Evolutionary conservation across 768 basidiomycete genomes (phyloP).

Genomic region (Hygrocybe punicea): DNA sequence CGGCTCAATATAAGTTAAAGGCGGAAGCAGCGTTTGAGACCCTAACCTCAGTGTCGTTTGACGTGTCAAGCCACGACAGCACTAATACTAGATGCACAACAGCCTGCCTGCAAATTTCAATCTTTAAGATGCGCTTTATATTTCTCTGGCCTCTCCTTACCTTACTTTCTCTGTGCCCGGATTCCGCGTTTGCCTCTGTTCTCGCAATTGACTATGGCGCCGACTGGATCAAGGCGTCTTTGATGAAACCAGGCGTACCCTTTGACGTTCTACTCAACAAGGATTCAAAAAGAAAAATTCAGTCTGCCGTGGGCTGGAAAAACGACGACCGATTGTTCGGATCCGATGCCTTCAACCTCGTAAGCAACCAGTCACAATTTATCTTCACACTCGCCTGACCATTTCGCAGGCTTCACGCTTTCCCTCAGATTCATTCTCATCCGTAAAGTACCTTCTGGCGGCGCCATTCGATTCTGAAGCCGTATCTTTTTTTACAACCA

Average conservation of each 20-base stretch:
- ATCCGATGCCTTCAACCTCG: slow-evolving; percentile 81
- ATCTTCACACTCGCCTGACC: background rate
- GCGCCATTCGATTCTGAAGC: slow-evolving; percentile 57
- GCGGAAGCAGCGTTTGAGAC: no score
- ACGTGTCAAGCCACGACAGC: background rate
- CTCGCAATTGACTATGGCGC: slow-evolving; percentile 98
- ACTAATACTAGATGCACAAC: background rate
- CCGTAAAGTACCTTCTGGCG: slow-evolving; percentile 80
- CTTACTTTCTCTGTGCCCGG: slow-evolving; percentile 30
- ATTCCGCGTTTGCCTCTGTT: slow-evolving; percentile 62
- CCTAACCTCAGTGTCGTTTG: background rate
- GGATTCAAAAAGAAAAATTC: slow-evolving; percentile 95
- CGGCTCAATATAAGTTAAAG: no score
- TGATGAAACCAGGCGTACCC: slow-evolving; percentile 90
- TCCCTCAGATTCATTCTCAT: slow-evolving; percentile 82
- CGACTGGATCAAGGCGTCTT: slow-evolving; percentile 94
- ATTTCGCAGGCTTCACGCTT: slow-evolving; percentile 78
- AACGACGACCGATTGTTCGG: slow-evolving; percentile 87
- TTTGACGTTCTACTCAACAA: slow-evolving; percentile 96
- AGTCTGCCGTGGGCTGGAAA: slow-evolving; percentile 88
- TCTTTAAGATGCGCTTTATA: background rate
- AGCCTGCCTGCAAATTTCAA: background rate
- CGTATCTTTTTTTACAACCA: slow-evolving; percentile 55
- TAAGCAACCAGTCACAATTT: slow-evolving; percentile 39
- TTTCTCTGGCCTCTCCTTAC: background rate